Evolutionary conservation across 106 monocot species (phyloP).

Genomic region (Hemerocallis citrina): DNA sequence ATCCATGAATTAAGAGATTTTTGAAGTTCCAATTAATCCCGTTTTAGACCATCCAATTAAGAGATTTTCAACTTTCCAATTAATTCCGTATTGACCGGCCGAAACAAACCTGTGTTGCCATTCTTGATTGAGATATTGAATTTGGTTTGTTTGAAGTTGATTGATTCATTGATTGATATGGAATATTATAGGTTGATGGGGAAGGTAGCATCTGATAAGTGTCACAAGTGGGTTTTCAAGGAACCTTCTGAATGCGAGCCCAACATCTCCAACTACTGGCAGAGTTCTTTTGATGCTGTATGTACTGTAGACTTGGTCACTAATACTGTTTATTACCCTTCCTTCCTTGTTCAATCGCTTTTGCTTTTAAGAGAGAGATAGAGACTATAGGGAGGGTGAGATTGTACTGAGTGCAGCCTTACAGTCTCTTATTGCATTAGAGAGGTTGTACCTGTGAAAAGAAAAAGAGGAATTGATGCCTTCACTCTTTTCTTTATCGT

Average conservation of each 20-base stretch:
- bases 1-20: no score
- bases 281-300: constrained; percentile 98
- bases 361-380: not conserved
- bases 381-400: not conserved
- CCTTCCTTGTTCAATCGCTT: not conserved
- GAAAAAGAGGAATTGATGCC: constrained; percentile 13
- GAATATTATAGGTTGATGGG: constrained; percentile 67
- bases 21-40: no score
- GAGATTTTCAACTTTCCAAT: no score
- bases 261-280: constrained; percentile 97
- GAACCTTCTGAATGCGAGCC: constrained; percentile 92
- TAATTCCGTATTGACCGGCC: no score
- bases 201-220: constrained; percentile 91
- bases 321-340: constrained; percentile 6
- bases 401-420: not conserved
- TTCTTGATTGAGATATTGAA: no score
- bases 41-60: no score
- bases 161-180: constrained; percentile 21
- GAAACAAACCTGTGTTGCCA: no score
- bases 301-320: constrained; percentile 14
- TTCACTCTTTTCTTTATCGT: not conserved
- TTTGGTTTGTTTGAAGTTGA: no score
- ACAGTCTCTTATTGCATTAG: not conserved
- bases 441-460: constrained; percentile 3
- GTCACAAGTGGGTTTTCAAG: constrained; percentile 98